These are phyloP conservation scores for Talaromyces liani DNA, from an alignment of 495 filamentous ascomycete species.

Conservation along the genomic window DNA sequence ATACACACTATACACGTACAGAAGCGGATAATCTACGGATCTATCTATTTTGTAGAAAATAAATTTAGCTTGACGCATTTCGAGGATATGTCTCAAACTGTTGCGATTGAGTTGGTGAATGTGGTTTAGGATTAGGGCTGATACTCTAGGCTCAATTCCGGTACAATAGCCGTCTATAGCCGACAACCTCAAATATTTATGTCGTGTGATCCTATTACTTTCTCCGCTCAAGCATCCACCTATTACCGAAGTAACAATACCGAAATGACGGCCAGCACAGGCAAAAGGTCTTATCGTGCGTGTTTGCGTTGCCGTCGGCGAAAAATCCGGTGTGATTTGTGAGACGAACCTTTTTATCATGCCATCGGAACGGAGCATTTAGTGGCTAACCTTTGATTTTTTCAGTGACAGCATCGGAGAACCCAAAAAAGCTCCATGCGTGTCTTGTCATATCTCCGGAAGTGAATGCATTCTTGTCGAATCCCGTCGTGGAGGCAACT, in stretches of 20 bases:
- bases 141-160: background rate
- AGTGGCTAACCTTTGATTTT: background rate
- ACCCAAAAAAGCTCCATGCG: background rate
- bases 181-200: background rate
- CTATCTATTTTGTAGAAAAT: too few species aligned
- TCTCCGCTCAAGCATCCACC: background rate
- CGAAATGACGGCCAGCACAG: background rate
- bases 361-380: background rate
- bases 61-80: too few species aligned
- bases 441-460: background rate
- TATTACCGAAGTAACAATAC: background rate
- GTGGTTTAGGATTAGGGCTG: background rate
- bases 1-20: too few species aligned
- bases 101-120: too few species aligned
- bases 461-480: background rate
- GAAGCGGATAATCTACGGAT: too few species aligned
- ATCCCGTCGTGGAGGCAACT: background rate
- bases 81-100: too few species aligned
- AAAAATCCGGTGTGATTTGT: background rate
- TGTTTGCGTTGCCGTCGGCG: background rate
- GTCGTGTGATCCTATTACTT: background rate
- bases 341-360: background rate
- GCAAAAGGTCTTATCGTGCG: background rate
- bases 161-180: background rate
- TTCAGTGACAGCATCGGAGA: background rate